Percentiles rank a stretch among this genome's conserved stretches.
phyloP scores from a whole-genome alignment of 805 yeast species.

The Sungouiozyma intestinalis region DNA sequence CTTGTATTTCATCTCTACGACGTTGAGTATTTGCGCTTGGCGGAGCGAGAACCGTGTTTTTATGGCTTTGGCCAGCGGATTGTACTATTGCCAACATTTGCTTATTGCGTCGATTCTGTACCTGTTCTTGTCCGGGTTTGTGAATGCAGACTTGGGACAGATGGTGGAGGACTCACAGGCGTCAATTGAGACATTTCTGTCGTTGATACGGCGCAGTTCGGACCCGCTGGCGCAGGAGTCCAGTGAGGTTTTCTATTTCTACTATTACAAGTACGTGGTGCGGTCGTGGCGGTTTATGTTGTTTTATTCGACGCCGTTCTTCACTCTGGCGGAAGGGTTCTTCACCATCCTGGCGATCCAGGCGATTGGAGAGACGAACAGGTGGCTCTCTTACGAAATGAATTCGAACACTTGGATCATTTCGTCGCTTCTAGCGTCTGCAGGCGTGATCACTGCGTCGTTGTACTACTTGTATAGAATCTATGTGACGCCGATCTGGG shows the following conservation, averaged over 20 bases:
- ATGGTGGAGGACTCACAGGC: slow-evolving; percentile 15
- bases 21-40: slow-evolving; percentile 46
- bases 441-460: slow-evolving; percentile 65
- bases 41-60: slow-evolving; percentile 13
- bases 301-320: slow-evolving; percentile 76
- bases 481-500: slow-evolving; percentile 65
- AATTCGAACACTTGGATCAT: slow-evolving; percentile 75
- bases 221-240: slow-evolving; percentile 7
- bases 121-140: slow-evolving; percentile 48
- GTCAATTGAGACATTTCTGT: slow-evolving; percentile 15
- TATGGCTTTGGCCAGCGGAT: slow-evolving; percentile 24
- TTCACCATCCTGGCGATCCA: slow-evolving; percentile 88
- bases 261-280: slow-evolving; percentile 33
- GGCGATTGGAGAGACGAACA: slow-evolving; percentile 74
- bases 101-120: slow-evolving; percentile 74
- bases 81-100: slow-evolving; percentile 76
- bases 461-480: slow-evolving; percentile 74
- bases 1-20: slow-evolving; percentile 62
- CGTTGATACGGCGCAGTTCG: slow-evolving; percentile 12
- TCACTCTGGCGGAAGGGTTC: slow-evolving; percentile 85
- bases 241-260: slow-evolving; percentile 22
- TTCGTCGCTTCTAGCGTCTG: slow-evolving; percentile 57
- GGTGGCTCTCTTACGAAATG: slow-evolving; percentile 43
- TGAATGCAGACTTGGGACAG: slow-evolving; percentile 23
- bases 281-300: slow-evolving; percentile 63